phyloP scores from a whole-genome alignment of 176 grass and related monocot species.

The Rhynchospora pubera region DNA sequence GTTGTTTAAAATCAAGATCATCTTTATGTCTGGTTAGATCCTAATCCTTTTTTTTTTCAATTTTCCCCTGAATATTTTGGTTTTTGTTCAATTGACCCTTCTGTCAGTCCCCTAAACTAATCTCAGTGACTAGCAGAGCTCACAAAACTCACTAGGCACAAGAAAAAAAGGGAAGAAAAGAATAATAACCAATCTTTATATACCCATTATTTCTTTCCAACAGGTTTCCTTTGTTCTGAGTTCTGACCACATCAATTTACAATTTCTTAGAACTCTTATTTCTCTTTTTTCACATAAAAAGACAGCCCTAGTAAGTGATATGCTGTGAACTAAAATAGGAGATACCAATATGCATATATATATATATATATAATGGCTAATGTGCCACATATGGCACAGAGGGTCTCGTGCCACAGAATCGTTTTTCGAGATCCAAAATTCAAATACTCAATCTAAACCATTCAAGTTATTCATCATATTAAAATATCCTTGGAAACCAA shows the following conservation, averaged over 20 bases:
- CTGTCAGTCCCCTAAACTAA: not conserved
- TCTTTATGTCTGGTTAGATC: not conserved
- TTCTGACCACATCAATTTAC: not conserved
- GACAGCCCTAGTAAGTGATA: not conserved
- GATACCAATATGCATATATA: not conserved
- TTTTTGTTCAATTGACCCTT: not conserved
- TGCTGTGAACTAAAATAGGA: not conserved
- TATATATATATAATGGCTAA: too few relatives aligned
- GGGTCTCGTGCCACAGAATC: too few relatives aligned
- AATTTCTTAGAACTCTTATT: not conserved
- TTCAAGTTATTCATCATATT: too few relatives aligned
- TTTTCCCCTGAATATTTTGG: not conserved
- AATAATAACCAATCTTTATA: not conserved
- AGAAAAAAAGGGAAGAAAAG: not conserved
- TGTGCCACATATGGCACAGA: too few relatives aligned
- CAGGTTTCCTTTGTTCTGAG: not conserved
- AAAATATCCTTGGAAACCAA: too few relatives aligned
- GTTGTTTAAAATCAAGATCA: not conserved
- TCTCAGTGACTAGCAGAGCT: not conserved
- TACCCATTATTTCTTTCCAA: not conserved
- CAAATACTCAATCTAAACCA: too few relatives aligned
- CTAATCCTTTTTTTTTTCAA: not conserved
- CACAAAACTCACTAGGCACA: not conserved
- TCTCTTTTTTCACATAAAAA: not conserved
- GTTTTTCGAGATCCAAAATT: too few relatives aligned